Percentiles rank a stretch among this genome's conserved stretches.
Evolutionary conservation across 225 moss, liverwort and hornwort genomes (phyloP).

Genomic region (Marchantia polymorpha): DNA sequence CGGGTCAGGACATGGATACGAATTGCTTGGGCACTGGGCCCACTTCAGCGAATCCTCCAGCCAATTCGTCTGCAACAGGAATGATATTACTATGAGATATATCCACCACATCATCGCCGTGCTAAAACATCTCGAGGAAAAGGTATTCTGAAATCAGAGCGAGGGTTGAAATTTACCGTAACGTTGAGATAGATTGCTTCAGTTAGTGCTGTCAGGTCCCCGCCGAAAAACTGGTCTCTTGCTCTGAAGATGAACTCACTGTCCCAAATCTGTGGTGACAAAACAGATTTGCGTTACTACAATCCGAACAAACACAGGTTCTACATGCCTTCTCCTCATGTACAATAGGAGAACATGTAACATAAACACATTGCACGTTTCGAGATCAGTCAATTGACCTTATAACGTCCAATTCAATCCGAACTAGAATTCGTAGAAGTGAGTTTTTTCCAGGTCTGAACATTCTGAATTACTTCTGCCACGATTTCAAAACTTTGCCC

Average conservation of each 20-base stretch:
- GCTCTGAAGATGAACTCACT: constrained; percentile 65
- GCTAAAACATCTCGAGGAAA: background rate
- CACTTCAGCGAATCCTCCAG: constrained; percentile 52
- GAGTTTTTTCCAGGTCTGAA: too few species aligned
- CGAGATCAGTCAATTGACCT: too few species aligned
- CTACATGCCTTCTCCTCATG: too few species aligned
- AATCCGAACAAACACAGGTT: too few species aligned
- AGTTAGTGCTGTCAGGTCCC: constrained; percentile 47
- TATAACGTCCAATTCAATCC: too few species aligned
- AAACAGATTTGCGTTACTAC: too few species aligned
- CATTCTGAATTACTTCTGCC: too few species aligned
- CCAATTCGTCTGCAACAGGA: constrained; percentile 57
- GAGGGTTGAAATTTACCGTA: constrained; percentile 43
- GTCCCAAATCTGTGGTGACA: constrained; percentile 70
- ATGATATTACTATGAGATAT: background rate
- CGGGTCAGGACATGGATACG: constrained; percentile 60
- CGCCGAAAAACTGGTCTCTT: constrained; percentile 49
- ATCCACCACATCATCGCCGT: background rate
- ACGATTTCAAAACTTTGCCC: too few species aligned
- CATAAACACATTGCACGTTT: too few species aligned
- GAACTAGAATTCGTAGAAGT: too few species aligned
- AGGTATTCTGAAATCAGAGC: background rate
- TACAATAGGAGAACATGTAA: too few species aligned
- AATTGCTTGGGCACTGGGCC: constrained; percentile 49
- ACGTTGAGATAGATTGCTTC: constrained; percentile 61